Base-by-base conservation (phyloP, 2,329 filamentous ascomycete species). In the Cladophialophora psammophila region DNA sequence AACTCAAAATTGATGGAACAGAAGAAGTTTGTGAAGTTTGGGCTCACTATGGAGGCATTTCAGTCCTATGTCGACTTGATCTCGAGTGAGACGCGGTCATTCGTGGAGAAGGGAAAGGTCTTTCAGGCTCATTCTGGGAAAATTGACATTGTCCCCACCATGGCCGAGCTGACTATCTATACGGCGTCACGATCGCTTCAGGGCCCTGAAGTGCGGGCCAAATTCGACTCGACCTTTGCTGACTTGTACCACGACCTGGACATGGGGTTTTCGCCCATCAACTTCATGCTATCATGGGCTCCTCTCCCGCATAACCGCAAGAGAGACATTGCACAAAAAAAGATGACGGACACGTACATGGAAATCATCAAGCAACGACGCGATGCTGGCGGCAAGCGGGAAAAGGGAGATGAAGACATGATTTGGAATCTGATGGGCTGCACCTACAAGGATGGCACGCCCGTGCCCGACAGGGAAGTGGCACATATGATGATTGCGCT, bases 1-100 rank as follows among this genome's bases (percentile, higher is more conserved):
- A 96, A 96, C 75, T 86, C 91, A 64, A 96, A 96, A 82, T 86
- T 96, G 75, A 96, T 96, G 92, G 93, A 96, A 82, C 93, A 96
- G 84, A 96, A 96, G 84, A 95, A 95, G 76, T 89, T 90, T 72
- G 83, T 90, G 81, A 89, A 90, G 74, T 89, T 85, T 70, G 87
- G 87, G 35, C 82, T 90, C 67, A 89, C 86, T 1, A 81, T 84
- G 69, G 82, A 85, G 32, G 85, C 87, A 18, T 83, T 90, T 63
- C 82, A 83, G 72, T 87, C 86, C 54, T 94, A 96, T 79, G 91
- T 96, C 35, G 88, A 87, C 65, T 87, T 96, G 75, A 94, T 96
- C 76, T 84, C 87, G 70, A 80, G 84, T 73, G 93, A 96, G 79
- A 88, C 91, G 69, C 83, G 87, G 71, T 86, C 88, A 71, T 89